Percentiles rank a stretch among this genome's conserved stretches.
Evolutionary conservation across 208 protist genomes (phyloP).

Genomic region (Leishmania amazonensis): DNA sequence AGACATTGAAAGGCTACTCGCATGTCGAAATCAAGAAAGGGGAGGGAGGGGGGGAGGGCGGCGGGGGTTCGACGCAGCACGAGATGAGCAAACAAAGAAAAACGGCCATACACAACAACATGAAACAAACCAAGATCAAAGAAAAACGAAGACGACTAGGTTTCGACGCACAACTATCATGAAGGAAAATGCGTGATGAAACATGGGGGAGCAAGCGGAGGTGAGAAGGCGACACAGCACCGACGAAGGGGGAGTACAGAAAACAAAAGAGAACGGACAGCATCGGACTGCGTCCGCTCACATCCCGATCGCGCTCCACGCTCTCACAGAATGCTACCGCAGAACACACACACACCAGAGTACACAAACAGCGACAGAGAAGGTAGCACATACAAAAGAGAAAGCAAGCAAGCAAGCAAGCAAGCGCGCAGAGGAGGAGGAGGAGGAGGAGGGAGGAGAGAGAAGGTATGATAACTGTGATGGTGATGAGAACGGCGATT

Average conservation of each 20-base stretch:
- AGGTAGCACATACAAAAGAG: background rate
- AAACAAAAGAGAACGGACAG: conserved; percentile 9
- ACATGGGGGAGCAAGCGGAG: background rate
- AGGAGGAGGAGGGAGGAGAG: background rate
- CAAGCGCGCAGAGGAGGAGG: background rate
- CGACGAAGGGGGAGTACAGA: background rate
- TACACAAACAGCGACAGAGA: background rate
- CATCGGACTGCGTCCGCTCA: background rate
- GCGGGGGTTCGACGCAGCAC: background rate
- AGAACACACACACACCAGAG: background rate
- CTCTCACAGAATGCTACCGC: background rate
- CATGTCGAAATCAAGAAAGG: background rate
- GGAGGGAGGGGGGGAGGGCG: background rate
- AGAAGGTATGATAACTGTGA: background rate
- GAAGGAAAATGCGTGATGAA: background rate
- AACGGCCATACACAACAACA: background rate
- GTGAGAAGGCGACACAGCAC: background rate
- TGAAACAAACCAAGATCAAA: background rate
- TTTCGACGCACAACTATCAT: background rate
- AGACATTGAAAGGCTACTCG: background rate
- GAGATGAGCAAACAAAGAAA: background rate
- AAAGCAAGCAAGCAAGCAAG: background rate
- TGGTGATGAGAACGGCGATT: background rate
- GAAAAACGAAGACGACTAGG: background rate
- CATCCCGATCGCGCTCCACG: background rate